Evolutionary conservation across 176 grass and related monocot species (phyloP).

Genomic region (Elaeis guineensis): DNA sequence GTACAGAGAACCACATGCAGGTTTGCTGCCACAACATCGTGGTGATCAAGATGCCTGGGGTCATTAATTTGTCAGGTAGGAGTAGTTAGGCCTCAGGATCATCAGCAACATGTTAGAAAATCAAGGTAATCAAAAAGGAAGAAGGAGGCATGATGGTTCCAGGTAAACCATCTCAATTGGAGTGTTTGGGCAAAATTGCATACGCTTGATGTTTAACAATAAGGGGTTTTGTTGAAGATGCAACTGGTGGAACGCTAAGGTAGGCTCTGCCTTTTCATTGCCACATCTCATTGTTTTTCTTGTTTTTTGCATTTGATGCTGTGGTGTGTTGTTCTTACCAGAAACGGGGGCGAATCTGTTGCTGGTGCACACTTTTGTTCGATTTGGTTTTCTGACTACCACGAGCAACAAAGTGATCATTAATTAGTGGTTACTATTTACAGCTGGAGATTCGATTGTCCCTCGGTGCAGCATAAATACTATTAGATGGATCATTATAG

Average conservation of each 20-base stretch:
- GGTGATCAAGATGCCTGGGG: too few relatives aligned
- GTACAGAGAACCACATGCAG: too few relatives aligned
- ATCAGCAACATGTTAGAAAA: neutral
- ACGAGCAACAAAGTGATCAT: constrained; percentile 31
- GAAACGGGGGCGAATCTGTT: constrained; percentile 38
- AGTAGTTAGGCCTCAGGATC: too few relatives aligned
- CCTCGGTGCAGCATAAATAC: constrained; percentile 27
- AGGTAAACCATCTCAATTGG: neutral
- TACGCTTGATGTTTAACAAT: constrained; percentile 5
- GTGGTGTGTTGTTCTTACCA: constrained; percentile 69
- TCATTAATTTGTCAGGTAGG: too few relatives aligned
- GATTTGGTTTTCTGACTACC: constrained; percentile 40
- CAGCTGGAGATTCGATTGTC: constrained; percentile 25
- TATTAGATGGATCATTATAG: constrained; percentile 9
- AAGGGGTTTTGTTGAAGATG: constrained; percentile 41
- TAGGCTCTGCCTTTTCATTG: constrained; percentile 35
- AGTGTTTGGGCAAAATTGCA: neutral
- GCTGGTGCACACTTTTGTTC: constrained; percentile 36
- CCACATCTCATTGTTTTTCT: neutral
- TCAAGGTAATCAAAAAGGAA: neutral
- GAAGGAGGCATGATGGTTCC: neutral
- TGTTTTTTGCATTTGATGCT: constrained; percentile 52
- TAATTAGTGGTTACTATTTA: constrained; percentile 25
- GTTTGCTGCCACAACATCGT: too few relatives aligned
- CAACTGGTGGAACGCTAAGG: constrained; percentile 42